Evolutionary conservation across 1,284 basidiomycete species (phyloP), one percentile per base, ranked within the genome.

Genomic region (Porodaedalea pini): DNA sequence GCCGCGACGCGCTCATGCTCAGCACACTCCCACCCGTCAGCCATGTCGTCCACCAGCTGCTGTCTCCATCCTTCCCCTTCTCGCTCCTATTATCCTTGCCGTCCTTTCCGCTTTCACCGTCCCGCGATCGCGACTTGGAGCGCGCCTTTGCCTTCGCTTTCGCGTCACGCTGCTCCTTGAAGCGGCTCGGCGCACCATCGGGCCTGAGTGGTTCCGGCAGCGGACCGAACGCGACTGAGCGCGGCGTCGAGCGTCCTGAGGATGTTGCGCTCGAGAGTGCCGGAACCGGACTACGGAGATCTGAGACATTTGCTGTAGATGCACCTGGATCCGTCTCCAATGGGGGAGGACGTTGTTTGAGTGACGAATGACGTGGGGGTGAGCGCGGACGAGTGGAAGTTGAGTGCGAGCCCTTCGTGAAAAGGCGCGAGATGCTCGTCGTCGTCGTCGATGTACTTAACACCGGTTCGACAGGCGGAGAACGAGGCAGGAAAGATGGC

Each of bases 141-240:
- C 45, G 43, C 41, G 40, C n/a, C 52, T 67, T 69, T 44, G 67
- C 63, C 17, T 63, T 65, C 54, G 54, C 44, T 54, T 67, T 70
- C 49, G 68, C 64, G 21, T 63, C 66, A 55, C 63, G 70, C 66
- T 59, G 68, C 68, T 62, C 67, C 64, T 45, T 51, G 19, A 62
- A 69, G 65, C 62, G 61, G 57, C 43, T 60, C 57, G 32, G 62
- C 58, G 60, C 54, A 56, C 66, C 67, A n/a, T 67, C 66, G 19
- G 64, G 64, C 45, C 62, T 64, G 7, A 85, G 82, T 43, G 81
- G 78, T 68, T 88, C 86, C 0, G 86, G 85, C 34, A 87, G 73
- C 68, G 85, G 78, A 27, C 86, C 86, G 62, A 90, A 90, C 60
- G 83, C 86, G 51, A 90, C 90, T 25, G 83, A 77, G 60, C 86